Conservation (phyloP, 179 eudicot genomes). For the Spergularia azorica region DNA sequence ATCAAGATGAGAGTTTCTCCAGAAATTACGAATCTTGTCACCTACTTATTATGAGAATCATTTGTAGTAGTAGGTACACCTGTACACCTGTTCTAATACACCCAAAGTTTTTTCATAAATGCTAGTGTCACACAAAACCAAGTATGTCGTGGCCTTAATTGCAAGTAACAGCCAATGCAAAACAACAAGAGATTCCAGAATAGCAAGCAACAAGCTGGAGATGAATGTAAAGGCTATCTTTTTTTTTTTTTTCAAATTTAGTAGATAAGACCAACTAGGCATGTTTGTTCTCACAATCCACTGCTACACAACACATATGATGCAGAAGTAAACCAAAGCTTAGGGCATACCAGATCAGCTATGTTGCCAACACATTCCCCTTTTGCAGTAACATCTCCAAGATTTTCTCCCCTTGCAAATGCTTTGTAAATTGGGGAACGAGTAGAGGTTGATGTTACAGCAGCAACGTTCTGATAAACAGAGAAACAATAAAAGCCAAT, state of each 20-base stretch:
- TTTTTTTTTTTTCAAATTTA: not conserved
- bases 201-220: not conserved
- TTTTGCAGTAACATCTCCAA: slow-evolving; percentile 98
- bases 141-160: not conserved
- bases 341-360: slow-evolving; percentile 85
- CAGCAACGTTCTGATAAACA: slow-evolving; percentile 77
- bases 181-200: not conserved
- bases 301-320: not conserved
- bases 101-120: not conserved
- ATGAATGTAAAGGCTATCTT: not conserved
- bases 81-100: not conserved
- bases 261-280: not conserved
- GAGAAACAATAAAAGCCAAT: slow-evolving; percentile 16
- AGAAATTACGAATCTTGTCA: not conserved
- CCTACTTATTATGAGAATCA: not conserved
- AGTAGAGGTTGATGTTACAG: slow-evolving; percentile 97
- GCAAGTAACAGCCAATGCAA: not conserved
- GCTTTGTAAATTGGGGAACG: slow-evolving; percentile 98
- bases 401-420: slow-evolving; percentile 96
- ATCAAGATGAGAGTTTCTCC: not conserved
- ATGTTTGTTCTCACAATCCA: not conserved
- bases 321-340: slow-evolving; percentile 1
- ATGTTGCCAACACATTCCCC: slow-evolving; percentile 98
- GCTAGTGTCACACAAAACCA: not conserved
- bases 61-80: not conserved